Evolutionary conservation across 2,329 filamentous ascomycete species (phyloP), one percentile per base, ranked within the genome.

Genomic region (Dothidotthia symphoricarpi): DNA sequence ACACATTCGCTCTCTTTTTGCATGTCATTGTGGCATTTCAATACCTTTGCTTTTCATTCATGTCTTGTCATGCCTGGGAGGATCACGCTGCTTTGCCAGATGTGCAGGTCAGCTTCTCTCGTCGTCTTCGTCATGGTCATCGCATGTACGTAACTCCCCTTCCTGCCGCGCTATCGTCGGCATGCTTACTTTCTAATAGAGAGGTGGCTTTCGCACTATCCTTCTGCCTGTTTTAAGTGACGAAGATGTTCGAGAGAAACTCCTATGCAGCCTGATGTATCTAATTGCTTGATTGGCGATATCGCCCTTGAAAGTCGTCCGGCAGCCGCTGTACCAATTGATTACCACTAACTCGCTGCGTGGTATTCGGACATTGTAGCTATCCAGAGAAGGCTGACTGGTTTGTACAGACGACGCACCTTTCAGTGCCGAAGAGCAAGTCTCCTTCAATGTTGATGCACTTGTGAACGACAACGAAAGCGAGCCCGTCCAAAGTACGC

Each of bases 401-500:
- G 55, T 55, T 31, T 47, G 39, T 31, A 45, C 44, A 86, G 82
- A 84, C 66, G 81, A 85, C 56, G 76, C 80, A 33, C 64, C 80
- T n/a, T 60, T 70, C 28, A 70, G 73, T 41, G 77, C 75, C 9
- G 69, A 83, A 30, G 80, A 82, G 45, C 81, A 83, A 49, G 81
- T 76, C 10, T 75, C 73, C 3, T 72, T 73, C 28, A 82, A 77
- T n/a, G 78, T 87, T 27, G 83, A 86, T 59, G 81, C 81, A 3
- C 68, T 87, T 3, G 83, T 87, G 10, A 78, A 81, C 15, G 83
- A 87, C 29, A 45, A 47, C 19, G 59, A 65, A 4, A 43, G 49
- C 22, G 56, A 55, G 47, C 51, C 45, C 34, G 34, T 41, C 69
- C 78, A 44, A 17, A 45, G 25, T 13, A 41, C 36, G 26, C 44